Evolutionary conservation across 371 early-diverging fungal species (phyloP).

Genomic region (Mortierella polycephala): DNA sequence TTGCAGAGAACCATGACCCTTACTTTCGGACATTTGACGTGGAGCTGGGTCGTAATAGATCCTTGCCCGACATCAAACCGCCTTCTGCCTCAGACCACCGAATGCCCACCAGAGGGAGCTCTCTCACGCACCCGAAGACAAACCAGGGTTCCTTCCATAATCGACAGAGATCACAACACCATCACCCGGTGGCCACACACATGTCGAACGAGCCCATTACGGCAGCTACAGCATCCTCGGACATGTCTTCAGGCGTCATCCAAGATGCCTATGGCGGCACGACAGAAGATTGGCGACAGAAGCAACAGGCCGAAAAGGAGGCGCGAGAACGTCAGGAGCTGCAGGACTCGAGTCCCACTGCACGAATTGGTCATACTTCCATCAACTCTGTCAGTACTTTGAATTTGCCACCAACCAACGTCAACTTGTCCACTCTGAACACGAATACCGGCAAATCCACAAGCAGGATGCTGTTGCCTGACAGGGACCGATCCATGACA

Average conservation of each 20-base stretch:
- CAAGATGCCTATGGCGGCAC: constrained; percentile 51
- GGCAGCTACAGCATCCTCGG: neutral
- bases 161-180: constrained; percentile 33
- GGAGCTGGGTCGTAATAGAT: constrained; percentile 33
- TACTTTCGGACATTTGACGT: constrained; percentile 9
- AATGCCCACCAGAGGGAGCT: constrained; percentile 27
- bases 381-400: constrained; percentile 48
- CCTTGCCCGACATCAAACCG: constrained; percentile 31
- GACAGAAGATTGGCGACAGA: constrained; percentile 47
- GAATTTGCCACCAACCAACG: constrained; percentile 33
- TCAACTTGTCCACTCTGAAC: neutral
- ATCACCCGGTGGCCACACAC: constrained; percentile 16
- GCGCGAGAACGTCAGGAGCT: constrained; percentile 23
- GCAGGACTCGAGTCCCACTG: constrained; percentile 24
- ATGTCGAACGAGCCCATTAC: constrained; percentile 34
- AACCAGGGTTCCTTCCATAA: constrained; percentile 22
- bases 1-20: neutral
- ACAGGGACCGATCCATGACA: constrained; percentile 22
- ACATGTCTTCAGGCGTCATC: neutral
- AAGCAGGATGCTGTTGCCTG: constrained; percentile 41
- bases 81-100: constrained; percentile 4
- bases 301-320: constrained; percentile 31
- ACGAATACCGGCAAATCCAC: constrained; percentile 4
- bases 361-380: constrained; percentile 30
- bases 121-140: constrained; percentile 33